These are phyloP conservation scores for Tolypocladium inflatum DNA, from an alignment of 2,329 filamentous ascomycete species.

Conservation along the genomic window DNA sequence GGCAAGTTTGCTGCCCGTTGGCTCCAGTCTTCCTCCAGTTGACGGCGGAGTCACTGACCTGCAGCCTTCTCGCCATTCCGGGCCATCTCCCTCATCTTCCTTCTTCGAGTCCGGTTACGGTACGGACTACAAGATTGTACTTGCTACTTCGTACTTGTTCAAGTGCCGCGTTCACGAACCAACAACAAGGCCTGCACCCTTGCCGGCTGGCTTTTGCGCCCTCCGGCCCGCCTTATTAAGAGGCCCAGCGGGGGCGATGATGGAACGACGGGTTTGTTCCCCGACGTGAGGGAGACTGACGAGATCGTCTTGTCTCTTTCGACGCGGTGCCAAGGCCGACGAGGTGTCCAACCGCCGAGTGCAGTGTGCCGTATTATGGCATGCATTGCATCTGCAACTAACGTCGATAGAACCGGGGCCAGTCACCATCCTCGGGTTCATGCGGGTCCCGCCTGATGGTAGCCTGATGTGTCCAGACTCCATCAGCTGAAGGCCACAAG, in stretches of 20 bases:
- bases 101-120: neutral
- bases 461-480: neutral
- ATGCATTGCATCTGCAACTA: conserved; percentile 12
- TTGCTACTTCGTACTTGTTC: neutral
- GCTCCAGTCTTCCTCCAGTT: neutral
- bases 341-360: neutral
- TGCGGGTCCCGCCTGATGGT: conserved; percentile 2
- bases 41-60: neutral
- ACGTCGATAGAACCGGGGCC: neutral
- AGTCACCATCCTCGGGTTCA: conserved; percentile 5
- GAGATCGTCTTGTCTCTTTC: conserved; percentile 1
- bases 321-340: neutral
- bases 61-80: neutral
- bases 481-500: neutral
- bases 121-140: neutral
- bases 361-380: conserved; percentile 8
- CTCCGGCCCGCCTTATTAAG: neutral
- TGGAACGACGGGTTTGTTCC: neutral
- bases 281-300: neutral
- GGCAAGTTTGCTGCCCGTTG: neutral
- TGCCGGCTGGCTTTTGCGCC: conserved; percentile 10
- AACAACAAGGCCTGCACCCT: neutral
- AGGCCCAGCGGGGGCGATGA: neutral
- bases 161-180: neutral
- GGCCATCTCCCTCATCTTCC: neutral